These are phyloP conservation scores for Jaltomata sinuosa DNA, from an alignment of 257 asterid species.

Conservation along the genomic window DNA sequence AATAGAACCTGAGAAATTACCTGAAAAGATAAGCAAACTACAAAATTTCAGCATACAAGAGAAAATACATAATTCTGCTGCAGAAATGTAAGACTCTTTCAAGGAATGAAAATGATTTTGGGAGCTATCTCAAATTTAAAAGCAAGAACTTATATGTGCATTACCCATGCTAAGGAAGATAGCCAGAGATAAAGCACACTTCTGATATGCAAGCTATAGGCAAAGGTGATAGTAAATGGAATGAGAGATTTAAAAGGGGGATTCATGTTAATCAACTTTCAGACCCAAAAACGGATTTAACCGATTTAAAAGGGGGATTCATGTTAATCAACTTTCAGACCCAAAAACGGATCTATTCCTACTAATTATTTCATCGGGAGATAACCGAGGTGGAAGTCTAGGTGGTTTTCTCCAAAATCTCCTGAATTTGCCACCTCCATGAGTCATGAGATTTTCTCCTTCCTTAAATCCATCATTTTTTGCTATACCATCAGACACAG, in stretches of 20 bases:
- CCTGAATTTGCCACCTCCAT: constrained; percentile 41
- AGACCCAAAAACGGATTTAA: too few relatives aligned
- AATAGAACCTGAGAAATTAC: constrained; percentile 49
- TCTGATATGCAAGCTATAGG: neutral
- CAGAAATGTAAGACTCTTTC: neutral
- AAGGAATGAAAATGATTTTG: neutral
- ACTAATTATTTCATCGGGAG: constrained; percentile 72
- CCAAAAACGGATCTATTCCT: constrained; percentile 31
- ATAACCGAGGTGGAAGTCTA: constrained; percentile 74
- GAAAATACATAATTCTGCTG: neutral
- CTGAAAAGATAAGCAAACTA: constrained; percentile 28
- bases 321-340: neutral
- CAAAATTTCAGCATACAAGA: constrained; percentile 4
- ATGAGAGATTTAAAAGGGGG: neutral
- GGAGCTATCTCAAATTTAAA: neutral
- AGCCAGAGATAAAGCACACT: neutral
- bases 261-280: neutral
- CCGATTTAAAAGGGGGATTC: neutral
- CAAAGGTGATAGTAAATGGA: neutral
- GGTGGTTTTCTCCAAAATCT: constrained; percentile 77
- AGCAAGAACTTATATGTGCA: neutral
- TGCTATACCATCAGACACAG: constrained; percentile 23
- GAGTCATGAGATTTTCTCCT: constrained; percentile 30
- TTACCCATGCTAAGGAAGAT: neutral
- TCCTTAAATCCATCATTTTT: constrained; percentile 33